These are phyloP conservation scores for Candida andamanensis DNA, from an alignment of 805 yeast genomes.

Conservation along the genomic window DNA sequence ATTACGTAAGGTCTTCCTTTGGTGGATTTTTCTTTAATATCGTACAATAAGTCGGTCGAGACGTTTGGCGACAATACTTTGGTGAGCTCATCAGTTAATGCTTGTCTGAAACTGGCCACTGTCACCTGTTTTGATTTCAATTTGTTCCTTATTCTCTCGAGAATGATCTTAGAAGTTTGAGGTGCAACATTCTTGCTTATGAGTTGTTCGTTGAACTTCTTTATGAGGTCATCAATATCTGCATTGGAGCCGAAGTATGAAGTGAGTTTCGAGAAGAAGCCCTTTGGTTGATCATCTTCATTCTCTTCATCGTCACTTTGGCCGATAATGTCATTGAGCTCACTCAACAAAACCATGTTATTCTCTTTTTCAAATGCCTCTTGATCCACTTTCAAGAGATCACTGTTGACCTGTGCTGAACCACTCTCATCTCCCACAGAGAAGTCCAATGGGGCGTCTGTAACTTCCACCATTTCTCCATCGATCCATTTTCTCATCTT, in stretches of 20 bases:
- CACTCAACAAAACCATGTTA: conserved; percentile 37
- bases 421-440: conserved; percentile 18
- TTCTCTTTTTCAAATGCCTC: conserved; percentile 33
- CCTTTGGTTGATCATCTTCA: conserved; percentile 2
- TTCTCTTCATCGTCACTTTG: conserved; percentile 24
- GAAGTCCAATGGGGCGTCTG: conserved; percentile 25
- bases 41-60: conserved; percentile 79
- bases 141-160: conserved; percentile 63
- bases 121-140: conserved; percentile 74
- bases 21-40: conserved; percentile 49
- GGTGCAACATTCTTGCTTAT: conserved; percentile 88
- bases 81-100: conserved; percentile 63
- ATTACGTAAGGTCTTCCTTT: conserved; percentile 73
- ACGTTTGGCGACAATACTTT: conserved; percentile 87
- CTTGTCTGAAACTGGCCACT: conserved; percentile 57
- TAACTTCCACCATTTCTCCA: conserved; percentile 29
- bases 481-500: conserved; percentile 43
- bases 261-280: conserved; percentile 28
- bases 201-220: conserved; percentile 67
- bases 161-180: conserved; percentile 70
- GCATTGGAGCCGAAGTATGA: conserved; percentile 34
- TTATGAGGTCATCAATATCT: conserved; percentile 58
- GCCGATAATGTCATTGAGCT: conserved; percentile 34
- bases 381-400: conserved; percentile 18
- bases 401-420: conserved; percentile 3